phyloP scores from a whole-genome alignment of 257 asterid genomes.

The Ilex aquifolium region DNA sequence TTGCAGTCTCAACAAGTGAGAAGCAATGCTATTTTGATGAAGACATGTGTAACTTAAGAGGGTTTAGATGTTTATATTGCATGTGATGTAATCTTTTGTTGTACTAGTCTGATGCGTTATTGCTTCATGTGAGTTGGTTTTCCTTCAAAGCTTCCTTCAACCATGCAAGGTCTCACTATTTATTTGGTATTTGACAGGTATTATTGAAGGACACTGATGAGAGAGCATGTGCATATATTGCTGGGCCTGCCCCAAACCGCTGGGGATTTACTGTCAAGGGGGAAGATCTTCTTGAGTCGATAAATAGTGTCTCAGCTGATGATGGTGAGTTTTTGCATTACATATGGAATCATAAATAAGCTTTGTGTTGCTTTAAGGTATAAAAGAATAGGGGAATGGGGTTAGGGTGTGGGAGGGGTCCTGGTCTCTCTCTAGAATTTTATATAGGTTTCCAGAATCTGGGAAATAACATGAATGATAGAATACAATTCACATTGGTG shows the following conservation, averaged over 20 bases:
- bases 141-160: too few relatives aligned
- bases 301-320: conserved; percentile 28
- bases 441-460: too few relatives aligned
- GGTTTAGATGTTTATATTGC: conserved; percentile 9
- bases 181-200: conserved; percentile 48
- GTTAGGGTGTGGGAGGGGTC: too few relatives aligned
- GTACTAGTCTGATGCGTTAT: too few relatives aligned
- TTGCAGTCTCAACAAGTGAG: conserved; percentile 93
- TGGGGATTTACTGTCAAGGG: conserved; percentile 96
- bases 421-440: too few relatives aligned
- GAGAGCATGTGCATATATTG: conserved; percentile 99
- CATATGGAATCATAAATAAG: background rate
- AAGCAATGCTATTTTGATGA: conserved; percentile 5
- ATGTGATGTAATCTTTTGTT: conserved; percentile 6
- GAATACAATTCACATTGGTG: too few relatives aligned
- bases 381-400: too few relatives aligned
- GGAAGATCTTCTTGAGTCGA: conserved; percentile 59
- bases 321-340: conserved; percentile 44
- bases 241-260: conserved; percentile 99
- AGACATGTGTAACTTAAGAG: conserved; percentile 5
- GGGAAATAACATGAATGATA: too few relatives aligned
- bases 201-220: conserved; percentile 96
- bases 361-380: background rate
- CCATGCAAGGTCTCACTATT: conserved; percentile 7
- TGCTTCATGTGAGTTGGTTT: too few relatives aligned